A percentile compares a stretch with the other conserved stretches of the same genome.
Evolutionary conservation across 2,329 filamentous ascomycete genomes (phyloP).

Genomic region (Chalaropsis thielavioides): DNA sequence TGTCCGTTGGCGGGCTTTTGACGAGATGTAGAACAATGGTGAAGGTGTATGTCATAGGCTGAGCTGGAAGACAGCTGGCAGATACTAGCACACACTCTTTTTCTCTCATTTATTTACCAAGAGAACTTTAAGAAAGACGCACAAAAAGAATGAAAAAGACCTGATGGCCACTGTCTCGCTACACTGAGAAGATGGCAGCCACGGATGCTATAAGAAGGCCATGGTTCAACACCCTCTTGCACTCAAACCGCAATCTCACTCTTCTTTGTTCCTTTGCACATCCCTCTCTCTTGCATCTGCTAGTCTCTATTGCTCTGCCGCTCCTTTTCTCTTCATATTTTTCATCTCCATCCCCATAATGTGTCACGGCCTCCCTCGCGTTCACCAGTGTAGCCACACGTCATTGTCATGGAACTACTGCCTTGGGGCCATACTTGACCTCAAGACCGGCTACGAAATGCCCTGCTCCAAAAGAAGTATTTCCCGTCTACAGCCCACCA

Average conservation of each 20-base stretch:
- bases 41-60: background rate
- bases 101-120: background rate
- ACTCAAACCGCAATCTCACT: background rate
- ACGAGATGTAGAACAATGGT: background rate
- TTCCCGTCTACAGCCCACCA: constrained; percentile 31
- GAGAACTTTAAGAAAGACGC: background rate
- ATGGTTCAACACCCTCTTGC: background rate
- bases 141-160: background rate
- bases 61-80: background rate
- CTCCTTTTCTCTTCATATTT: background rate
- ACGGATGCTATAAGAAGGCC: background rate
- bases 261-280: background rate
- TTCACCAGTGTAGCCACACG: constrained; percentile 39
- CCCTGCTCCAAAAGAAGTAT: constrained; percentile 37
- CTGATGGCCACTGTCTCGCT: background rate
- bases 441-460: constrained; percentile 35
- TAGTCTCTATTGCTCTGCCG: background rate
- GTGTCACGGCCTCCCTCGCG: constrained; percentile 41
- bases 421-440: constrained; percentile 32
- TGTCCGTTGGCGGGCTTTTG: background rate
- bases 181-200: background rate
- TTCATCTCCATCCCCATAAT: constrained; percentile 24
- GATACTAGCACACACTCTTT: background rate
- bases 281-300: background rate
- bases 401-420: constrained; percentile 43